Evolutionary conservation across 1,284 basidiomycete species (phyloP).

Genomic region (Irpex lacteus): DNA sequence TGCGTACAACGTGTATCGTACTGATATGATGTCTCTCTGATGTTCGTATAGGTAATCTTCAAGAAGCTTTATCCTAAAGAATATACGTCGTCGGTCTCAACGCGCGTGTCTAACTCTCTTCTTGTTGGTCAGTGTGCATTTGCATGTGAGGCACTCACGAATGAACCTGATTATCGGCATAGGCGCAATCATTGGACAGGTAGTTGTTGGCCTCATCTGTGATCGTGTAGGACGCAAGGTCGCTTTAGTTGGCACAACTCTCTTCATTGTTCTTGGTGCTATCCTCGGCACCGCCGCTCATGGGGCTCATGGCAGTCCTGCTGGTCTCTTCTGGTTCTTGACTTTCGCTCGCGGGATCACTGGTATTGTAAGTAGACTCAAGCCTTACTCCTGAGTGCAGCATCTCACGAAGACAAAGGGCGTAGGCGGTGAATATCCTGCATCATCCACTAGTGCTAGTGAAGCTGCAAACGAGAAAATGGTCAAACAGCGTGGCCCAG

Average conservation of each 20-base stretch:
- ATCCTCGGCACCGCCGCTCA: slow-evolving; percentile 72
- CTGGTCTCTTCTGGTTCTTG: slow-evolving; percentile 76
- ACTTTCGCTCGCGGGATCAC: slow-evolving; percentile 72
- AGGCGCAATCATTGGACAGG: slow-evolving; percentile 69
- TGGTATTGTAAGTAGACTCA: slow-evolving; percentile 51
- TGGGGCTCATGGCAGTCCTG: slow-evolving; percentile 53
- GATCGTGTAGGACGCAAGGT: slow-evolving; percentile 73
- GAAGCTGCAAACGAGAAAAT: slow-evolving; percentile 76
- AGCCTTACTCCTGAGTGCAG: background rate
- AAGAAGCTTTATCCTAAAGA: slow-evolving; percentile 55
- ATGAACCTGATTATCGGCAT: background rate
- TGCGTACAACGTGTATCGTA: slow-evolving; percentile 17
- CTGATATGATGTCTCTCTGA: background rate
- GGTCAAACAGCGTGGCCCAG: slow-evolving; percentile 58
- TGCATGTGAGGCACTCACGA: background rate
- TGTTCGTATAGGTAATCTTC: slow-evolving; percentile 50
- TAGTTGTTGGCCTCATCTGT: slow-evolving; percentile 66
- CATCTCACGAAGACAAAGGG: slow-evolving; percentile 36
- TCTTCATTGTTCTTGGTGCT: slow-evolving; percentile 70
- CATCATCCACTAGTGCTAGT: slow-evolving; percentile 62
- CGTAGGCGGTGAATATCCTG: slow-evolving; percentile 79
- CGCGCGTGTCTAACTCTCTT: slow-evolving; percentile 71
- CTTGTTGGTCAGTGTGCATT: slow-evolving; percentile 52
- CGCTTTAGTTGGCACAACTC: slow-evolving; percentile 68
- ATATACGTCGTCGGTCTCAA: slow-evolving; percentile 63